phyloP scores from a whole-genome alignment of 192 early-diverging fungal species.

The Backusella psychrophila region DNA sequence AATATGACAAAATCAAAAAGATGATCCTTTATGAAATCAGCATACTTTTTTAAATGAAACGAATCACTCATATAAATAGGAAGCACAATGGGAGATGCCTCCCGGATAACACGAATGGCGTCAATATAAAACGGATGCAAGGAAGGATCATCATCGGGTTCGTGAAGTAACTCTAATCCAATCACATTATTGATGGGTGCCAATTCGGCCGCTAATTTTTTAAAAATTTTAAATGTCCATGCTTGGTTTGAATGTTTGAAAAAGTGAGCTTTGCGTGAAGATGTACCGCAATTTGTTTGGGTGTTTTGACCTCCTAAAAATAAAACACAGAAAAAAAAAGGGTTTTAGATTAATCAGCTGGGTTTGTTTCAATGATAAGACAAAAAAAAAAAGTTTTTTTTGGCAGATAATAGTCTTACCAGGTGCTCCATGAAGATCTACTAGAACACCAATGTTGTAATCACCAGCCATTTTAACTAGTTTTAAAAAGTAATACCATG shows the following conservation, averaged over 20 bases:
- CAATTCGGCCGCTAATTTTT: background rate
- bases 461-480: slow-evolving; percentile 52
- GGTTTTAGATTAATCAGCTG: background rate
- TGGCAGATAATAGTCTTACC: slow-evolving; percentile 28
- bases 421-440: slow-evolving; percentile 66
- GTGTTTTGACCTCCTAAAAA: slow-evolving; percentile 25
- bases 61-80: slow-evolving; percentile 24
- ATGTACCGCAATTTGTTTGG: slow-evolving; percentile 17
- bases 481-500: slow-evolving; percentile 50
- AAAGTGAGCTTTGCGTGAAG: slow-evolving; percentile 4
- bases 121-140: slow-evolving; percentile 8
- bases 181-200: slow-evolving; percentile 22
- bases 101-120: background rate
- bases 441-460: slow-evolving; percentile 56
- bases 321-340: background rate
- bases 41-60: slow-evolving; percentile 15
- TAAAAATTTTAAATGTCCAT: background rate
- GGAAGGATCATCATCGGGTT: slow-evolving; percentile 17
- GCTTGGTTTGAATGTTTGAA: slow-evolving; percentile 4
- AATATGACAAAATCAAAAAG: background rate
- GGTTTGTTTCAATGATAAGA: background rate
- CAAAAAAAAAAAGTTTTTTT: background rate
- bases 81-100: background rate
- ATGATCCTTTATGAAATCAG: background rate
- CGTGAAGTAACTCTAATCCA: slow-evolving; percentile 20